phyloP scores from a whole-genome alignment of 805 yeast species.

The Saccharomyces paradoxus region DNA sequence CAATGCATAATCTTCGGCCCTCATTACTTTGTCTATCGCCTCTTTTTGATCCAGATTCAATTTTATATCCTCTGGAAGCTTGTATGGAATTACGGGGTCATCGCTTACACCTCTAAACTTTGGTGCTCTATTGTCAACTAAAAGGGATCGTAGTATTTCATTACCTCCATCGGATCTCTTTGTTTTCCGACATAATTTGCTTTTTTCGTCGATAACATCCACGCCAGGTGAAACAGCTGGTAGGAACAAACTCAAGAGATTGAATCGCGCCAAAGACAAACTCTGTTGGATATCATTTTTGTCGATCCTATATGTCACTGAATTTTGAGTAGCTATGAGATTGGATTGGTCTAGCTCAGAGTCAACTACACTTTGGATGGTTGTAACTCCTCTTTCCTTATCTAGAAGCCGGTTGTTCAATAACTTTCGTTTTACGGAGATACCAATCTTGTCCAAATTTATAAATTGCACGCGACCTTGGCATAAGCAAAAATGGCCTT shows the following conservation, averaged over 20 bases:
- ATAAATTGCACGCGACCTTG: conserved; percentile 48
- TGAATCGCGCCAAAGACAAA: conserved; percentile 67
- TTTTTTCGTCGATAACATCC: conserved; percentile 21
- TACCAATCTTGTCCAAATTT: conserved; percentile 35
- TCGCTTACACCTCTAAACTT: conserved; percentile 12
- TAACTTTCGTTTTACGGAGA: conserved; percentile 50
- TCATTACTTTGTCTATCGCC: conserved; percentile 60
- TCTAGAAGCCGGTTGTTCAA: conserved; percentile 26
- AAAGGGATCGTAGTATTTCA: conserved; percentile 23
- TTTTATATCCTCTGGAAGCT: conserved; percentile 4
- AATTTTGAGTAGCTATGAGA: conserved; percentile 30
- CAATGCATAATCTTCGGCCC: conserved; percentile 66
- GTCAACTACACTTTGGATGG: conserved; percentile 12
- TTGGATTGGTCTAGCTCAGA: conserved; percentile 3
- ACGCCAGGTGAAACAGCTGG: conserved; percentile 26
- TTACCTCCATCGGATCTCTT: conserved; percentile 33
- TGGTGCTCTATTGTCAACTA: conserved; percentile 31
- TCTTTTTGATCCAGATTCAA: conserved; percentile 64
- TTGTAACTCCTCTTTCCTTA: conserved; percentile 1
- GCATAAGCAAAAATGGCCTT: conserved; percentile 68
- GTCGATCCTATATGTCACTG: conserved; percentile 55
- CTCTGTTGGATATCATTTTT: conserved; percentile 71
- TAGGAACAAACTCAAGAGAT: conserved; percentile 60
- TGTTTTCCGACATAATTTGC: conserved; percentile 6
- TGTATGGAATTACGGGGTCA: conserved; percentile 18